Evolutionary conservation across 2,329 filamentous ascomycete species (phyloP).

Genomic region (Talaromyces sp.): DNA sequence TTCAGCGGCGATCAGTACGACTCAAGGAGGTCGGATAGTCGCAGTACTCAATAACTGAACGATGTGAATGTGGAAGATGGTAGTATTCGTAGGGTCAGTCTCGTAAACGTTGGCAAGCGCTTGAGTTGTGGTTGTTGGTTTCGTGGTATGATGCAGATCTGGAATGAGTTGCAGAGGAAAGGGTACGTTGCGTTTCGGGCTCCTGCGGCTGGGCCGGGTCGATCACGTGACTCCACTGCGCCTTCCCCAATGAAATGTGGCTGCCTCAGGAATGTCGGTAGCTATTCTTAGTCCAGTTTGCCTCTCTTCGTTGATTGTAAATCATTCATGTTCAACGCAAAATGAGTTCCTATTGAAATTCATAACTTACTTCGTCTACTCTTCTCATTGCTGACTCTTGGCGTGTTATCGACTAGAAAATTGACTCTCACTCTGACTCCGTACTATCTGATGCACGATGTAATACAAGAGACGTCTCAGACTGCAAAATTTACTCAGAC

Average conservation of each 20-base stretch:
- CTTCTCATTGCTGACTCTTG: neutral
- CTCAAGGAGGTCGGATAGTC: neutral
- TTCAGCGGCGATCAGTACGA: constrained; percentile 1
- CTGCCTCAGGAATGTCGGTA: neutral
- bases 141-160: neutral
- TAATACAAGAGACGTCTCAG: neutral
- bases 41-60: neutral
- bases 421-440: neutral
- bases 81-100: neutral
- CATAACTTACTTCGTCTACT: neutral
- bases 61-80: neutral
- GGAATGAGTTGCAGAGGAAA: constrained; percentile 1
- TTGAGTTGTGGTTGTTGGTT: neutral
- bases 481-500: neutral
- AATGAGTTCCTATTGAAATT: neutral
- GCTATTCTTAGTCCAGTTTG: neutral
- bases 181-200: constrained; percentile 13
- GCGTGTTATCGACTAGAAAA: neutral
- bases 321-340: neutral
- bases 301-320: neutral
- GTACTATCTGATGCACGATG: neutral
- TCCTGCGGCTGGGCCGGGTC: constrained; percentile 8
- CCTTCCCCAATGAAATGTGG: constrained; percentile 7
- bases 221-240: constrained; percentile 8
- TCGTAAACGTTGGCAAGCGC: neutral